Evolutionary conservation across 306 rosid species (phyloP).

Genomic region (Quercus parvula): DNA sequence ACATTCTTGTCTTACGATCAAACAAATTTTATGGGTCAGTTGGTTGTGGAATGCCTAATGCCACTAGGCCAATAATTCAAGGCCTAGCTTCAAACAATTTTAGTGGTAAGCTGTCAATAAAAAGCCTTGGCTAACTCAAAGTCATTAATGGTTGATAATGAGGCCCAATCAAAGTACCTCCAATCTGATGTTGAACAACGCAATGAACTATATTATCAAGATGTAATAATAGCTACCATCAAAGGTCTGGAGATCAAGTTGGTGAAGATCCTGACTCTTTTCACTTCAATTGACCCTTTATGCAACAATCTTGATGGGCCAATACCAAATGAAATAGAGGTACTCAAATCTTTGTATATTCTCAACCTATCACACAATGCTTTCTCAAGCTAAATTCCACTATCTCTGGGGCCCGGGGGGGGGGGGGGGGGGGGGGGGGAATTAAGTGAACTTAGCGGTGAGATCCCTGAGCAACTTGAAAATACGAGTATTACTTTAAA

Average conservation of each 20-base stretch:
- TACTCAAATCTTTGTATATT: slow-evolving; percentile 5
- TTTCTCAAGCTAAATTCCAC: slow-evolving; percentile 22
- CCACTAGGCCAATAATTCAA: slow-evolving; percentile 28
- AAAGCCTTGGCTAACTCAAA: background rate
- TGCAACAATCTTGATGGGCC: slow-evolving; percentile 24
- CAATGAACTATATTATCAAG: slow-evolving; percentile 15
- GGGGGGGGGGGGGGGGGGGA: background rate
- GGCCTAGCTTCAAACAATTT: slow-evolving; percentile 21
- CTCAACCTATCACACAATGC: slow-evolving; percentile 42
- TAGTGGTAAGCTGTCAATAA: background rate
- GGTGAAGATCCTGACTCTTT: slow-evolving; percentile 27
- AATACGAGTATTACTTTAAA: background rate
- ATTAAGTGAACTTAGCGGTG: too few relatives aligned
- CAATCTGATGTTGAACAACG: background rate
- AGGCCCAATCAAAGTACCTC: slow-evolving; percentile 16
- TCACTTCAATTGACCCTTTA: slow-evolving; percentile 35
- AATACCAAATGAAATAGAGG: slow-evolving; percentile 18
- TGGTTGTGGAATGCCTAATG: background rate
- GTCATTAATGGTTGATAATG: slow-evolving; percentile 11
- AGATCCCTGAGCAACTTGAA: slow-evolving; percentile 8
- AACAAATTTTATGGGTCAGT: slow-evolving; percentile 7
- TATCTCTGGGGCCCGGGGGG: background rate
- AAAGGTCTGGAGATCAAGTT: slow-evolving; percentile 30
- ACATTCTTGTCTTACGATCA: slow-evolving; percentile 30
- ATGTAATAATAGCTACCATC: slow-evolving; percentile 21